Conservation (phyloP, 495 filamentous ascomycete genomes). For the Cairneyella variabilis region DNA sequence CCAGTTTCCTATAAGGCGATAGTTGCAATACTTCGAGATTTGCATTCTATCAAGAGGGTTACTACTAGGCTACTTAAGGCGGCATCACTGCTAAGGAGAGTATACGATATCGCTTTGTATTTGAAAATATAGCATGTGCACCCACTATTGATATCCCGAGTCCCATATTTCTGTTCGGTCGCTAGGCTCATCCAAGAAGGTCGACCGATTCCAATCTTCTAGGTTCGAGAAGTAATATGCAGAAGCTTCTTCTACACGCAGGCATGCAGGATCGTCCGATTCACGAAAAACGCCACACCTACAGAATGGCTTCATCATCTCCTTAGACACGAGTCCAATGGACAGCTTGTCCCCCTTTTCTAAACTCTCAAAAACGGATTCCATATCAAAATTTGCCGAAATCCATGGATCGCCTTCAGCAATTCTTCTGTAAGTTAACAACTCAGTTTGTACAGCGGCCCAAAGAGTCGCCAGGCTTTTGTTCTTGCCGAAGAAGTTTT, state of each 20-base stretch:
- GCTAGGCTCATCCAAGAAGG: conserved; percentile 3
- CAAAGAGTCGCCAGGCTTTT: conserved; percentile 22
- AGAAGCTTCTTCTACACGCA: conserved; percentile 19
- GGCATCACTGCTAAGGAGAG: too few relatives aligned
- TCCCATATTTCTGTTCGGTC: neutral
- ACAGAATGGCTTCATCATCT: conserved; percentile 28
- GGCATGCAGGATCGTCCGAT: conserved; percentile 2
- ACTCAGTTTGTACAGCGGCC: conserved; percentile 27
- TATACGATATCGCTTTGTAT: too few relatives aligned
- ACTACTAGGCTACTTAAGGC: too few relatives aligned
- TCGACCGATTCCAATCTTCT: conserved; percentile 25
- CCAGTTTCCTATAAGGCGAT: too few relatives aligned
- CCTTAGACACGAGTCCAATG: conserved; percentile 16
- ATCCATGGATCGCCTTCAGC: conserved; percentile 27
- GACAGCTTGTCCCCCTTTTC: conserved; percentile 4
- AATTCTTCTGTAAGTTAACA: conserved; percentile 28
- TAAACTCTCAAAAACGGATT: conserved; percentile 18
- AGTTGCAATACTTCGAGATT: too few relatives aligned
- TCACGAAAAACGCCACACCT: conserved; percentile 21
- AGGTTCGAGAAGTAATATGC: conserved; percentile 28
- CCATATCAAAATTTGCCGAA: conserved; percentile 27
- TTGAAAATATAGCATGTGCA: too few relatives aligned
- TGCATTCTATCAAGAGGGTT: too few relatives aligned
- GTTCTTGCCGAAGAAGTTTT: conserved; percentile 22
- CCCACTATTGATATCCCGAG: neutral